Evolutionary conservation across 441 rosid species (phyloP).

Genomic region (Gossypium schwendimanii): DNA sequence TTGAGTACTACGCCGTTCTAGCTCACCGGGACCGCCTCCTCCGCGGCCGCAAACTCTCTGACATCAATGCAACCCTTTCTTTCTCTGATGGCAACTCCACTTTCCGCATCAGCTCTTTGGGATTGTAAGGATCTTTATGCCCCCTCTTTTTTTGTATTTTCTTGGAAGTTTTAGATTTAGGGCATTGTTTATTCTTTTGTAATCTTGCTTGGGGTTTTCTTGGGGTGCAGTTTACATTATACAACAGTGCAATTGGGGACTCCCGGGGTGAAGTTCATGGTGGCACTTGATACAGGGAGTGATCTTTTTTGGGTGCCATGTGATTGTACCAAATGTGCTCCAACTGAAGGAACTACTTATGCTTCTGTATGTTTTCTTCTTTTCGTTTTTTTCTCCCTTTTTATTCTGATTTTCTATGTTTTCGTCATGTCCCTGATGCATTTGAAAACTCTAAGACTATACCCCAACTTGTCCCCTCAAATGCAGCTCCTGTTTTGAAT

Average conservation of each 20-base stretch:
- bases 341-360: slow-evolving; percentile 47
- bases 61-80: slow-evolving; percentile 37
- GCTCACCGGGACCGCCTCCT: slow-evolving; percentile 53
- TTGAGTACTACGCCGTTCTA: slow-evolving; percentile 62
- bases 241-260: slow-evolving; percentile 78
- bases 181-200: not conserved
- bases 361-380: slow-evolving; percentile 46
- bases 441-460: not conserved
- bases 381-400: not conserved
- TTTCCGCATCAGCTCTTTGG: slow-evolving; percentile 62
- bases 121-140: slow-evolving; percentile 44
- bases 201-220: not conserved
- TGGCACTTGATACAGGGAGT: slow-evolving; percentile 84
- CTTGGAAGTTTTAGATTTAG: slow-evolving; percentile 6
- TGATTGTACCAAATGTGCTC: slow-evolving; percentile 68
- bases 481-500: not conserved
- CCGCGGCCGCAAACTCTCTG: slow-evolving; percentile 49
- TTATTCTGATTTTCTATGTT: not conserved
- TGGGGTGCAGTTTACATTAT: slow-evolving; percentile 60
- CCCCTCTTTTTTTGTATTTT: not conserved
- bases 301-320: slow-evolving; percentile 92
- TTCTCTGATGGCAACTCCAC: slow-evolving; percentile 76
- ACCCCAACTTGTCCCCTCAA: not conserved
- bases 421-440: not conserved
- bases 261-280: slow-evolving; percentile 78